A percentile compares a stretch with the other conserved stretches of the same genome.
Evolutionary conservation across 2,329 filamentous ascomycete species (phyloP).

Genomic region (Gnomoniopsis smithogilvyi): DNA sequence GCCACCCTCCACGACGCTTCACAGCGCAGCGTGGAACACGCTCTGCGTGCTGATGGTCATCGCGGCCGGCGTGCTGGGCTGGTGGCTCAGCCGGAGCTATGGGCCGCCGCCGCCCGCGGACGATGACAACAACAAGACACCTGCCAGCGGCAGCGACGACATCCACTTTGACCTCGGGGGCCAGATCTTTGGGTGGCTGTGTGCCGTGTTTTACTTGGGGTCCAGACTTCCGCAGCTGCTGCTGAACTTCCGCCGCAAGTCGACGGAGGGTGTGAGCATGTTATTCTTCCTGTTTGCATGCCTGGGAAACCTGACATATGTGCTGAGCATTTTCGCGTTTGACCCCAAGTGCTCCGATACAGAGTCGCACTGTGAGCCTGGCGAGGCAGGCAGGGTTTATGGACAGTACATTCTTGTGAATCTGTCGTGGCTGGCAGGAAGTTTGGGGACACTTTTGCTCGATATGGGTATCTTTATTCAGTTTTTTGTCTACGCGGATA

Average conservation of each 20-base stretch:
- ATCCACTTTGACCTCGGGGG: constrained; percentile 73
- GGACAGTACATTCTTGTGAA: constrained; percentile 84
- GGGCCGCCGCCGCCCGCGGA: constrained; percentile 31
- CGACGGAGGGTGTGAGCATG: constrained; percentile 88
- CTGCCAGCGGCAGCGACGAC: constrained; percentile 36
- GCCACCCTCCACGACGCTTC: constrained; percentile 47
- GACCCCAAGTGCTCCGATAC: constrained; percentile 63
- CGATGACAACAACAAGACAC: constrained; percentile 28
- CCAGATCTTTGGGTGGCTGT: constrained; percentile 92
- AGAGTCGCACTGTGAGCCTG: constrained; percentile 51
- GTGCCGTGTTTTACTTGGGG: constrained; percentile 83
- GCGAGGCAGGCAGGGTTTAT: constrained; percentile 68
- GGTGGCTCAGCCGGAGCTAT: constrained; percentile 67
- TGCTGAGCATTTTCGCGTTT: constrained; percentile 87
- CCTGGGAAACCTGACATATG: constrained; percentile 90
- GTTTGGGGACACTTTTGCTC: constrained; percentile 79
- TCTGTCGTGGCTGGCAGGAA: constrained; percentile 84
- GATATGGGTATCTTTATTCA: constrained; percentile 87
- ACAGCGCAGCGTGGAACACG: constrained; percentile 68
- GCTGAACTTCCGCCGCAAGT: constrained; percentile 88
- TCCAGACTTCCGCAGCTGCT: constrained; percentile 87
- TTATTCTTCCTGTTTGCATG: constrained; percentile 97
- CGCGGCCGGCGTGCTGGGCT: constrained; percentile 77
- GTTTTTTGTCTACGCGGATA: constrained; percentile 73
- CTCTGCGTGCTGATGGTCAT: constrained; percentile 78